Evolutionary conservation across 2,329 filamentous ascomycete species (phyloP), one percentile per base, ranked within the genome.

Genomic region (Biscogniauxia mediterranea): DNA sequence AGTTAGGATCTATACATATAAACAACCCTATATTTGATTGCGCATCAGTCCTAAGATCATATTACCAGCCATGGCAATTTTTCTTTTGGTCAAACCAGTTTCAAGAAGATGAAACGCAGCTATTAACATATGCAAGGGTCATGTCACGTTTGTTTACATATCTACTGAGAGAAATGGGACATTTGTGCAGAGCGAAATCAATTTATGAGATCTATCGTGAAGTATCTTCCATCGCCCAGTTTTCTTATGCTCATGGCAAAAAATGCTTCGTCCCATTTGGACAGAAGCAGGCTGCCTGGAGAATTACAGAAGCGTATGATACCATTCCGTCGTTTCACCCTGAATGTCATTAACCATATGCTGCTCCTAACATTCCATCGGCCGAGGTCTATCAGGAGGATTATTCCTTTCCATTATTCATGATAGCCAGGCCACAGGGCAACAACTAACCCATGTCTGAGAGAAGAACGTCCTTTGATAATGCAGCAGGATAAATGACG

Each of bases 181-280:
- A n/a, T 46, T 17, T 46, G 38, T 46, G 61, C 46, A 70, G 66
- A 59, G 58, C 59, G 57, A 62, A 58, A 55, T 69, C 64, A 67
- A 69, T 72, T 72, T 68, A 64, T 69, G 65, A 66, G 54, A 69
- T 74, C 73, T 74, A 74, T 73, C 66, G 59, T 68, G 55, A 69
- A 66, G 59, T 67, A 67, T 51, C 57, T 59, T 61, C 59, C 58
- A 61, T 58, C 58, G 60, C 61, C 55, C 58, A 54, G 55, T 52
- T 56, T 38, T 32, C 57, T 57, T 56, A 52, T 59, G 57, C 58
- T 64, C 60, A 55, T 46, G 38, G 61, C 58, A 59, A 69, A 55
- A 55, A 52, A 42, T 54, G n/a, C 58, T 54, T 58, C 58, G 54
- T 61, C 59, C 55, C 19, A 50, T 19, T 50, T 55, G 58, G 56